phyloP scores from a whole-genome alignment of 2,329 filamentous ascomycete species.

The Cercospora beticola region DNA sequence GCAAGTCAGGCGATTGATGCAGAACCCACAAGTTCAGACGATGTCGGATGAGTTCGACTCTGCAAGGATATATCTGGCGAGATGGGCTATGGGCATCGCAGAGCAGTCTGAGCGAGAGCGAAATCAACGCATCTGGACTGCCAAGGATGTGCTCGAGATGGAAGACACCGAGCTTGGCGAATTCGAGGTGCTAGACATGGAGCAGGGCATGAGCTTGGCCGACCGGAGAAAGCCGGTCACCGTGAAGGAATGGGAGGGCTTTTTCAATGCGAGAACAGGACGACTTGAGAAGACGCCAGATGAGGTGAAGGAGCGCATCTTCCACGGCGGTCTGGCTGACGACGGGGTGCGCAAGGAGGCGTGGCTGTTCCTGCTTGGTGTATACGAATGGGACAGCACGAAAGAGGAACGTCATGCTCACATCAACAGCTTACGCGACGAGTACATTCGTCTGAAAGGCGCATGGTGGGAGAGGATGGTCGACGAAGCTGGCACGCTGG shows the following conservation, averaged over 20 bases:
- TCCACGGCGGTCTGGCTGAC: constrained; percentile 85
- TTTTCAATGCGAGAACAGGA: constrained; percentile 76
- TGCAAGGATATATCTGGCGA: constrained; percentile 85
- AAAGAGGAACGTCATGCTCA: constrained; percentile 79
- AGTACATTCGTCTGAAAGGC: constrained; percentile 90
- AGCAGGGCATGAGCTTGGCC: constrained; percentile 69
- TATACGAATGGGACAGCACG: constrained; percentile 91
- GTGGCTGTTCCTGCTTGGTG: constrained; percentile 89
- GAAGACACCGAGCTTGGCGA: constrained; percentile 94
- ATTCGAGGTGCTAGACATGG: constrained; percentile 86
- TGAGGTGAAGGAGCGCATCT: constrained; percentile 95
- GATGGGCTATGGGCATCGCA: constrained; percentile 98
- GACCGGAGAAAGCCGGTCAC: constrained; percentile 77
- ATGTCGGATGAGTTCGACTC: constrained; percentile 97
- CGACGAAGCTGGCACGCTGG: constrained; percentile 74
- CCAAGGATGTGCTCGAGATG: constrained; percentile 85
- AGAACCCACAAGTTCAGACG: constrained; percentile 91
- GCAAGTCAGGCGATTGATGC: constrained; percentile 78
- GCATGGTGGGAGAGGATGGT: constrained; percentile 94
- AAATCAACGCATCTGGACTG: constrained; percentile 87
- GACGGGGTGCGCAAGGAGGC: constrained; percentile 95
- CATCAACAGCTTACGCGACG: constrained; percentile 81
- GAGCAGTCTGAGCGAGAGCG: constrained; percentile 91
- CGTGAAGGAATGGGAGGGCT: constrained; percentile 83
- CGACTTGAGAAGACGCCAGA: constrained; percentile 76